Evolutionary conservation across 768 basidiomycete genomes (phyloP).

Genomic region (Termitomyces heimii): DNA sequence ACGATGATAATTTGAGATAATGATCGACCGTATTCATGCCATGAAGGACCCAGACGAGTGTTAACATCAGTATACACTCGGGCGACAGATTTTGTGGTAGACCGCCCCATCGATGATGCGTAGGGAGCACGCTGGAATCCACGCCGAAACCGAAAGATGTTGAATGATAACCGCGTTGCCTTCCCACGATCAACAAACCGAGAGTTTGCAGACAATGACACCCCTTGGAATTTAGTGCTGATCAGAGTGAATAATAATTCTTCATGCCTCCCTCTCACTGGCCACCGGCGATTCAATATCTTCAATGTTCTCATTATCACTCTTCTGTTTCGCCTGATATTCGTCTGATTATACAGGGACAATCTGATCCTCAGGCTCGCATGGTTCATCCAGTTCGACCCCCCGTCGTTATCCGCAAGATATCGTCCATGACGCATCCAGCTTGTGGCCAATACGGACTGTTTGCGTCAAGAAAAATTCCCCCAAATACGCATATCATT

Average conservation of each 20-base stretch:
- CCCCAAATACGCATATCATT: slow-evolving; percentile 58
- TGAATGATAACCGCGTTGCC: slow-evolving; percentile 14
- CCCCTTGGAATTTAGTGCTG: not conserved
- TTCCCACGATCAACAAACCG: slow-evolving; percentile 20
- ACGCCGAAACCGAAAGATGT: slow-evolving; percentile 7
- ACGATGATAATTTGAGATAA: slow-evolving; percentile 13
- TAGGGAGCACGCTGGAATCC: slow-evolving; percentile 8
- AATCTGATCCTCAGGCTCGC: not conserved
- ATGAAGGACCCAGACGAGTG: slow-evolving; percentile 77
- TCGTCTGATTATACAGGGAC: slow-evolving; percentile 30
- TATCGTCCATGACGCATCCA: slow-evolving; percentile 59
- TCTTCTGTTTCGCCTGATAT: slow-evolving; percentile 44
- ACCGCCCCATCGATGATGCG: slow-evolving; percentile 54
- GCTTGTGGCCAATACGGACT: slow-evolving; percentile 75
- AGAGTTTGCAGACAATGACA: not conserved
- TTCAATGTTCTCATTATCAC: slow-evolving; percentile 48
- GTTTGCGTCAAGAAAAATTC: slow-evolving; percentile 71
- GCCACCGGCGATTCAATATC: slow-evolving; percentile 51
- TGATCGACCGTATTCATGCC: slow-evolving; percentile 89
- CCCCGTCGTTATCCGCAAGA: slow-evolving; percentile 50
- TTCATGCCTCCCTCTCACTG: slow-evolving; percentile 16
- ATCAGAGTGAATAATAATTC: not conserved
- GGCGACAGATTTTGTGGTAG: slow-evolving; percentile 71
- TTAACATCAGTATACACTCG: slow-evolving; percentile 90
- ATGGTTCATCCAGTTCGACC: slow-evolving; percentile 12